Evolutionary conservation across 768 basidiomycete species (phyloP), one percentile per base, ranked within the genome.

Genomic region (Brasilioporus rufonigricans): DNA sequence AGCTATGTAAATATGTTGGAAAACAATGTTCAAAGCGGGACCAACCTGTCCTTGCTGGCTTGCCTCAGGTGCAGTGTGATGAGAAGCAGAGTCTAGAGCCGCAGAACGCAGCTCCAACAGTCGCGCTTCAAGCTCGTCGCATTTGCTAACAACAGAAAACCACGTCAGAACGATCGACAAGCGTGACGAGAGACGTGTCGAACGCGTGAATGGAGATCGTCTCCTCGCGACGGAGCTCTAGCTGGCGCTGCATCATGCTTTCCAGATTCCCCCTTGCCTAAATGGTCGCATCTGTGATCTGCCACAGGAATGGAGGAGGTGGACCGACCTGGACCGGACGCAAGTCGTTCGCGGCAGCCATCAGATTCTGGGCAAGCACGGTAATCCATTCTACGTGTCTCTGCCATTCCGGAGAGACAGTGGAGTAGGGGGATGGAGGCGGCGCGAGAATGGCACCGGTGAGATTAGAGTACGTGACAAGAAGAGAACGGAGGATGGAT

Each of bases 271-370:
- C 86, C 60, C 93, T 76, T 14, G 93, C 92, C 87, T 92, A 60
- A 16, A 14, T 19, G 18, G 24, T 29, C 32, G n/a, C 11, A 11
- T 61, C 26, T 29, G 29, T 44, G 32, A 50, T 55, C 26, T 53
- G 31, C 18, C 18, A 44, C 26, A 24, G 8, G 21, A 18, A 19
- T 26, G 36, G 32, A 55, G 27, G n/a, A 48, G 48, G 44, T 51
- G 40, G 58, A 65, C 72, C 12, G 24, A 86, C 91, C 80, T 95
- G 93, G 5, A 93, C 88, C 1, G 92, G 93, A 24, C 93, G 82
- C 48, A 95, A 72, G 62, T 93, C 92, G 64, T 96, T 96, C 35
- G 89, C 90, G 18, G 90, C 89, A 14, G 87, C 89, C 83, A 94
- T 91, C 53, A 96, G 79, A 68, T 95, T 96, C 68, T 91, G 88